These are phyloP conservation scores for Solanum pimpinellifolium DNA, from an alignment of 257 asterid genomes.

Conservation along the genomic window DNA sequence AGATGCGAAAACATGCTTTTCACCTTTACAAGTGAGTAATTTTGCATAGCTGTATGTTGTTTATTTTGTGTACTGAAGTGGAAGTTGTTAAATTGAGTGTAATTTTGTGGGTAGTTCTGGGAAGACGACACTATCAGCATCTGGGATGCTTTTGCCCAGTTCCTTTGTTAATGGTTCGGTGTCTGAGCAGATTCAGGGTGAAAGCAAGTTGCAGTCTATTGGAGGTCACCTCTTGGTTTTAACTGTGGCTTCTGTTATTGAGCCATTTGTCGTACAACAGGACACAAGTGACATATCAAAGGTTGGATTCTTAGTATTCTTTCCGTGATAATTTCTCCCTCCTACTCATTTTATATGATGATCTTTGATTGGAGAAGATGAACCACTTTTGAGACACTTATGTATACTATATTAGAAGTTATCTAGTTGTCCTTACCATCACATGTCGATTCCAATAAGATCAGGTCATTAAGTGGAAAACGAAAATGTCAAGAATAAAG, in stretches of 20 bases:
- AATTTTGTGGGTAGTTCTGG: constrained; percentile 51
- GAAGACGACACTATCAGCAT: constrained; percentile 82
- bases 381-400: neutral
- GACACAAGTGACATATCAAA: constrained; percentile 23
- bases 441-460: neutral
- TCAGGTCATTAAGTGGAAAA: neutral
- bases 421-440: neutral
- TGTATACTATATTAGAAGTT: neutral
- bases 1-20: constrained; percentile 92
- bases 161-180: constrained; percentile 17
- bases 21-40: constrained; percentile 74
- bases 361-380: neutral
- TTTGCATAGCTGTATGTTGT: neutral
- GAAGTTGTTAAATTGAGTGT: neutral
- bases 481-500: neutral
- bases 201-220: constrained; percentile 5
- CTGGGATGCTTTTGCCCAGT: constrained; percentile 74
- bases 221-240: constrained; percentile 34
- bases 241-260: constrained; percentile 85
- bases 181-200: constrained; percentile 7
- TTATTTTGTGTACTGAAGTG: neutral
- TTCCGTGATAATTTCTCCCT: neutral
- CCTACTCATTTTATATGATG: neutral
- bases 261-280: constrained; percentile 53
- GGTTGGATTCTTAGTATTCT: constrained; percentile 25